Base-by-base conservation (phyloP, 345 rosid species). In the Geranium brycei region DNA sequence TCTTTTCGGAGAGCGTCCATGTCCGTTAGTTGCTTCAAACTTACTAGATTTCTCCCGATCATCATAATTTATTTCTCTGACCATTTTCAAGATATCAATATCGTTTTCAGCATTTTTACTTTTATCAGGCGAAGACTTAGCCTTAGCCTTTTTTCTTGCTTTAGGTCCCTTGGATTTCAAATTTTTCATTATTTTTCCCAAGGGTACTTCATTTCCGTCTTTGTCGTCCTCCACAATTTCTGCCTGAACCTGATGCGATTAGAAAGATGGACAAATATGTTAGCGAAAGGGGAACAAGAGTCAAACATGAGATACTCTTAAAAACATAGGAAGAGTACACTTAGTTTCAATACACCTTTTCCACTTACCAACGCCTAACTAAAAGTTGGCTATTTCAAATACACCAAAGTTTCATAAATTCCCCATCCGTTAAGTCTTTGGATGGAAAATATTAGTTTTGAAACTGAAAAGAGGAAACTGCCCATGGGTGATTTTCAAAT, bases 81-180 rank as follows among this genome's bases (percentile, higher is more conserved):
- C 99, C 97, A 90, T 79, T 75, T 86, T 81, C 78, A 93, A 79
- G 68, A 93, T 84, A 71, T 93, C 97, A 55, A 93, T 83, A 78
- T 82, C 95, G 68, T 71, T 82, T 72, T 80, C 87, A 68, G 74
- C 78, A 68, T 75, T 78, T 66, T 77, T 78, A 53, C 68, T 75
- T 75, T 79, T 85, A 68, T 70, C 79, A 8, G 78, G 66, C 68
- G 69, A 65, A 65, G 80, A 61, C 72, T 75, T 77, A 51, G 70
- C 72, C 80, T 82, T 88, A 65, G 73, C 82, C 12, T 47, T 77
- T 77, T 76, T 86, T 67, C 78, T 80, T 71, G 41, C 68, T 80
- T 86, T 87, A 71, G 77, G 53, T 74, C 88, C 87, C 76, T 79
- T 82, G 70, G 91, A 82, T 76, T 82, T 93, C 74, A 90, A 65